These are phyloP conservation scores for Candida adriatica DNA, from an alignment of 805 yeast species.

Conservation along the genomic window DNA sequence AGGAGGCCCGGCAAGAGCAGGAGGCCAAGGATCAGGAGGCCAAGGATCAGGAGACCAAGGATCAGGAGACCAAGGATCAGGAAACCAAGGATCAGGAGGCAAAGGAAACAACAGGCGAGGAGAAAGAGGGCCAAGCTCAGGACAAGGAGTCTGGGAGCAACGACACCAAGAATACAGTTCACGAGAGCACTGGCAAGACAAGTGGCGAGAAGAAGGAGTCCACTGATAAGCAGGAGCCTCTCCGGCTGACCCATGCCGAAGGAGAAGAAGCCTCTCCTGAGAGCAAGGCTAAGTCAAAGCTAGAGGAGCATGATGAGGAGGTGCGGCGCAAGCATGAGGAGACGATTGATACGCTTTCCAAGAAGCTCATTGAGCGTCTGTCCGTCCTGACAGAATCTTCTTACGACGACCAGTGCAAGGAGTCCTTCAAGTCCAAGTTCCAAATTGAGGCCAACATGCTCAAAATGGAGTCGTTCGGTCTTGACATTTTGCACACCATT, in stretches of 20 bases:
- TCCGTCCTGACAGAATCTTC: slow-evolving; percentile 55
- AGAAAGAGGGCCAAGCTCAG: neutral
- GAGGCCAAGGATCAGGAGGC: slow-evolving; percentile 17
- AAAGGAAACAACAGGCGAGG: slow-evolving; percentile 6
- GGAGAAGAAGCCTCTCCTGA: neutral
- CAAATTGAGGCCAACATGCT: slow-evolving; percentile 77
- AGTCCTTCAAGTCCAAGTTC: slow-evolving; percentile 57
- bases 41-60: slow-evolving; percentile 34
- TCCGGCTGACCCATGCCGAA: neutral
- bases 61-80: slow-evolving; percentile 26
- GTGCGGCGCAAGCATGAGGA: slow-evolving; percentile 59
- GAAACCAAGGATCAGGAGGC: slow-evolving; percentile 33
- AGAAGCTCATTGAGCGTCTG: slow-evolving; percentile 50
- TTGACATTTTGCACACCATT: slow-evolving; percentile 69
- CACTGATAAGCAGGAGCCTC: neutral
- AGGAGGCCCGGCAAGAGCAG: slow-evolving; percentile 37
- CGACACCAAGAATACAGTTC: neutral
- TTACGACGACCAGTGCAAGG: slow-evolving; percentile 53
- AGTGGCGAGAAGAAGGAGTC: neutral
- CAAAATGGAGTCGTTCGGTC: slow-evolving; percentile 80
- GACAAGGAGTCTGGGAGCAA: slow-evolving; percentile 5
- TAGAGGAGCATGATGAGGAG: slow-evolving; percentile 70
- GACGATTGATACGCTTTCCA: slow-evolving; percentile 53
- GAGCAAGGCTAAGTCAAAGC: slow-evolving; percentile 28
- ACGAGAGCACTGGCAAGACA: neutral